Percentiles rank a stretch among this genome's conserved stretches.
Evolutionary conservation across 257 asterid genomes (phyloP).

Genomic region (Knoxia roxburghii): DNA sequence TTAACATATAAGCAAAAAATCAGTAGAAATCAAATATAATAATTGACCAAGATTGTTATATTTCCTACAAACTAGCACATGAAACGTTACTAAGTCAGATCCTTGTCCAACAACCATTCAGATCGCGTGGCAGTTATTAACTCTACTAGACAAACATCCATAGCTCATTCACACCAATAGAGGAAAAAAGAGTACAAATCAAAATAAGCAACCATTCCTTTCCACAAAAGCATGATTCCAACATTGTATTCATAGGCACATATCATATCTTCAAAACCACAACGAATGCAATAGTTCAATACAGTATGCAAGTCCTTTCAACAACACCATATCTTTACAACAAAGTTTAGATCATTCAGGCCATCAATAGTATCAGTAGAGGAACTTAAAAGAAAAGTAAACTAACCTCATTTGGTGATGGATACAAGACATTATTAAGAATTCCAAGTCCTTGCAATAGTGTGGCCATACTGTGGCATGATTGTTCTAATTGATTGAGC

Average conservation of each 20-base stretch:
- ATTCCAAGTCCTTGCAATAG: slow-evolving; percentile 62
- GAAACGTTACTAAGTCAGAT: not conserved
- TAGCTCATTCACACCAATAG: not conserved
- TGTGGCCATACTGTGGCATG: slow-evolving; percentile 64
- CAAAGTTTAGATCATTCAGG: not conserved
- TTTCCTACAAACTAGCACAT: not conserved
- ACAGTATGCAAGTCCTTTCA: not conserved
- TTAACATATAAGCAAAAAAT: not conserved
- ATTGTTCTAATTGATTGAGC: slow-evolving; percentile 50
- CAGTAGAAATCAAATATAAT: no score
- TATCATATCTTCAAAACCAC: not conserved
- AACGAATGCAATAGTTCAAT: not conserved
- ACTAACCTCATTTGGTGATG: slow-evolving; percentile 59
- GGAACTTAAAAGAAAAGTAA: slow-evolving; percentile 7
- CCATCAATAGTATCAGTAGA: not conserved
- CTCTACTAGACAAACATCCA: not conserved
- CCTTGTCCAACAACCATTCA: not conserved
- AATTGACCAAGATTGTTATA: no score
- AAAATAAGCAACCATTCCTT: not conserved
- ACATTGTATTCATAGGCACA: not conserved
- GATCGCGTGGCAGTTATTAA: not conserved
- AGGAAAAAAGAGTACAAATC: not conserved
- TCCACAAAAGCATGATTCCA: not conserved
- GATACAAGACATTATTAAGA: slow-evolving; percentile 36
- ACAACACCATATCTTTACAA: not conserved